Conservation (phyloP, 208 protist genomes). For the Willaertia magna region DNA sequence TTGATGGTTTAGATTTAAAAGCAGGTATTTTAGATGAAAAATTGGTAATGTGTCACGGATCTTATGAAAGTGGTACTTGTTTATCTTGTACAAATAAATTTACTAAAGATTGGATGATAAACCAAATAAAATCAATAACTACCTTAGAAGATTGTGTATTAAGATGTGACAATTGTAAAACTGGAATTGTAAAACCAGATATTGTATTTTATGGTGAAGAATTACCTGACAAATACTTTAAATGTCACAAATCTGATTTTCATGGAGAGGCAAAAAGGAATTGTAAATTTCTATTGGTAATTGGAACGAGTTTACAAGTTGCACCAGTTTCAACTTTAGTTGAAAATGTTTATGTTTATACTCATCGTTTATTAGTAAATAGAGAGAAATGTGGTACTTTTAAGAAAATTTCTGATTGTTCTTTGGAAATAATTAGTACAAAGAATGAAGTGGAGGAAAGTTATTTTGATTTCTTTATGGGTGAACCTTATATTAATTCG, state of each 20-base stretch:
- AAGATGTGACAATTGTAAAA: conserved; percentile 20
- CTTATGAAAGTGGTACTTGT: conserved; percentile 63
- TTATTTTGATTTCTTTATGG: not conserved
- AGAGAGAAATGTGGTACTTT: not conserved
- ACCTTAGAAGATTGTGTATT: not conserved
- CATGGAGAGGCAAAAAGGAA: too few relatives aligned
- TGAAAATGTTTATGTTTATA: conserved; percentile 14
- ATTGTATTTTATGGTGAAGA: conserved; percentile 90
- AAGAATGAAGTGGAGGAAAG: not conserved
- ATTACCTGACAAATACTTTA: conserved; percentile 60
- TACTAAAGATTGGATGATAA: not conserved
- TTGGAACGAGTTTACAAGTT: conserved; percentile 84
- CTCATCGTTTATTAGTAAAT: not conserved
- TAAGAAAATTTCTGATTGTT: too few relatives aligned
- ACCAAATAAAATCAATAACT: not conserved
- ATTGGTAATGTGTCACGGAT: conserved; percentile 87
- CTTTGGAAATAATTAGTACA: not conserved
- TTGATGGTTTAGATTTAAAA: conserved; percentile 73
- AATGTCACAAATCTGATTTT: not conserved
- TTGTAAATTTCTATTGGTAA: conserved; percentile 76
- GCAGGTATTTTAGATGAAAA: conserved; percentile 50
- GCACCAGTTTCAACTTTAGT: conserved; percentile 71
- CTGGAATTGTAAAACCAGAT: conserved; percentile 78
- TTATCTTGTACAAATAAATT: conserved; percentile 25
- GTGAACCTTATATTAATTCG: not conserved